Evolutionary conservation across 1,139 yeast species (phyloP), one percentile per base, ranked within the genome.

Genomic region (Kodamaea derodonti): DNA sequence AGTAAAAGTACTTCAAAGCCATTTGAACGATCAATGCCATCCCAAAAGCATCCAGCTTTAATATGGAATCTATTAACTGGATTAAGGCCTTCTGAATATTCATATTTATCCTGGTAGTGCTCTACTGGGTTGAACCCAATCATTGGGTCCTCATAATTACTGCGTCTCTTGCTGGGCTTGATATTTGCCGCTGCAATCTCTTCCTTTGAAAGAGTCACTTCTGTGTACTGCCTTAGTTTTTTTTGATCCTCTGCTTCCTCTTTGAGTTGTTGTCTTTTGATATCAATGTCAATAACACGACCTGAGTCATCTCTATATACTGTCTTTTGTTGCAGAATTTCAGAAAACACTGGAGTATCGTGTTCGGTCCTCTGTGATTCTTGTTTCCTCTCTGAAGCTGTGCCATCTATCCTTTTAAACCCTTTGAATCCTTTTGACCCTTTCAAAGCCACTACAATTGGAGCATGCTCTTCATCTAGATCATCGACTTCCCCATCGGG

Each of bases 21-120:
- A 52, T 83, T 90, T 0, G 95, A 78, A 40, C 97, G 64, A 56
- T 87, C 94, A 1, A 88, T 80, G 0, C 97, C 97, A 54, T 90
- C 97, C 97, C 97, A 90, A 37, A 86, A 65, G 45, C 69, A 66
- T 0, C 97, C 97, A 0, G 97, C 95, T 4, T 63, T 62, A 14
- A 90, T 80, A 3, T 73, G 73, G 57, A 86, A 90, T 41, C 97
- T 58, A 51, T 90, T 90, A 17, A 75, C 75, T 0, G 86, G 77
- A 36, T 60, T 75, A 0, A 68, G 48, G 0, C 84, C 78, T 14
- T 68, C 63, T 42, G 70, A 80, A 17, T 66, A 47, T 4, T 32
- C 31, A 14, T 31, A 33, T 12, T 24, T 18, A 5, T 27, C 27
- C 17, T 24, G 20, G 13, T 24, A 32, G n/a, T 13, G 40, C 32